These are phyloP conservation scores for Vigna reflexopilosa DNA, from an alignment of 306 rosid species.

Conservation along the genomic window DNA sequence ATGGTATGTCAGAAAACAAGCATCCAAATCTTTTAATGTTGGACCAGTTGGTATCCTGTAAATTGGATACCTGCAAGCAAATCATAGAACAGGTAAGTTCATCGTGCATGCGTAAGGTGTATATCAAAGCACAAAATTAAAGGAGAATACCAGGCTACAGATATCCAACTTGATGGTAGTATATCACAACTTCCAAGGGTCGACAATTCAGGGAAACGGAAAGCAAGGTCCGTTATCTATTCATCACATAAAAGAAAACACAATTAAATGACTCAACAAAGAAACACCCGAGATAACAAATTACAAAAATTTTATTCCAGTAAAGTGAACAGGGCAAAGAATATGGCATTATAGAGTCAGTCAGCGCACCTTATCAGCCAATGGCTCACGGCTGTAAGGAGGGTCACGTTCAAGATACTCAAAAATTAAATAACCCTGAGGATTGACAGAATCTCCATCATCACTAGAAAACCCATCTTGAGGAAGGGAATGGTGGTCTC, in stretches of 20 bases:
- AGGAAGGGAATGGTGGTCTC: constrained; percentile 58
- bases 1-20: constrained; percentile 92
- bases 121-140: constrained; percentile 36
- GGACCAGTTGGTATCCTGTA: constrained; percentile 97
- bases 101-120: neutral
- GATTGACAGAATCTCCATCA: constrained; percentile 73
- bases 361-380: constrained; percentile 79
- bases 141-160: constrained; percentile 85
- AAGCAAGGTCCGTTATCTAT: constrained; percentile 81
- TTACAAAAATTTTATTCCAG: neutral
- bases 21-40: constrained; percentile 88
- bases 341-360: neutral
- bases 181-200: constrained; percentile 86
- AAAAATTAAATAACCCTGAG: constrained; percentile 71
- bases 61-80: constrained; percentile 83
- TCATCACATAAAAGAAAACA: constrained; percentile 29
- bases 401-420: constrained; percentile 82
- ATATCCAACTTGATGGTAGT: constrained; percentile 81
- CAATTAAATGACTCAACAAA: constrained; percentile 37
- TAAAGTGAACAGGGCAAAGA: constrained; percentile 3
- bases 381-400: constrained; percentile 89
- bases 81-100: constrained; percentile 37
- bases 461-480: constrained; percentile 86
- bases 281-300: constrained; percentile 2
- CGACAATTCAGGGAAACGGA: constrained; percentile 67